Base-by-base conservation (phyloP, 1,284 basidiomycete species). In the Amylostereum chailletii region DNA sequence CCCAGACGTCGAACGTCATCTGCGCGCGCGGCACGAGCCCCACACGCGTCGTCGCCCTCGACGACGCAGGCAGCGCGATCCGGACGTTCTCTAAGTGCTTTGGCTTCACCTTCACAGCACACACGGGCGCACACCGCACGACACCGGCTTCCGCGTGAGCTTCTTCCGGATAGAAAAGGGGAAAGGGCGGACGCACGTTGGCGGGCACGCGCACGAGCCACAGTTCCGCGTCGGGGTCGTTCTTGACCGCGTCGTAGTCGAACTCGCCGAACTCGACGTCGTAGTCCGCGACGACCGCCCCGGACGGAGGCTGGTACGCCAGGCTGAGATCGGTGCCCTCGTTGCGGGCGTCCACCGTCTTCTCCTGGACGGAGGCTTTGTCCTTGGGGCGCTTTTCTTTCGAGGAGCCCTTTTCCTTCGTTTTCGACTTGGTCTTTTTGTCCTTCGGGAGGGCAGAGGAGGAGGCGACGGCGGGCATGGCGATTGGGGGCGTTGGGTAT, bases 171-270 rank as follows among this genome's bases (percentile, higher is more conserved):
- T 19, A 19, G 40, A 30, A 27, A 47, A 29, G 47, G 1, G n/a
- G 27, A 41, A 42, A 38, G 40, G 11, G 41, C 31, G 6, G 19
- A 34, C 83, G 54, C 60, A 88, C 86, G 42, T 71, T 71, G 4
- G 79, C 75, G 9, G 86, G 86, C 10, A 80, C 74, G 6, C 86
- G 74, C 27, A 89, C 71, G 8, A 87, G 65, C 77, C 84, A 87
- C 3, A 89, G 55, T 57, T 89, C 86, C 2, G 77, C 58, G 0
- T 76, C 71, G 49, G 84, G 72, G 11, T 75, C 62, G 5, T 70
- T 60, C n/a, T 77, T 70, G 3, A 88, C 53, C 3, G 69, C 61
- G 51, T 84, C 81, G 78, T 83, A 89, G 56, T 86, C 85, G 53
- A 86, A 84, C 2, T 71, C 70, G 1, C 74, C 76, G 3, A 66